Percentiles rank a stretch among this genome's conserved stretches.
Evolutionary conservation across 1,284 basidiomycete species (phyloP).

Genomic region (Violaceomyces palustris): DNA sequence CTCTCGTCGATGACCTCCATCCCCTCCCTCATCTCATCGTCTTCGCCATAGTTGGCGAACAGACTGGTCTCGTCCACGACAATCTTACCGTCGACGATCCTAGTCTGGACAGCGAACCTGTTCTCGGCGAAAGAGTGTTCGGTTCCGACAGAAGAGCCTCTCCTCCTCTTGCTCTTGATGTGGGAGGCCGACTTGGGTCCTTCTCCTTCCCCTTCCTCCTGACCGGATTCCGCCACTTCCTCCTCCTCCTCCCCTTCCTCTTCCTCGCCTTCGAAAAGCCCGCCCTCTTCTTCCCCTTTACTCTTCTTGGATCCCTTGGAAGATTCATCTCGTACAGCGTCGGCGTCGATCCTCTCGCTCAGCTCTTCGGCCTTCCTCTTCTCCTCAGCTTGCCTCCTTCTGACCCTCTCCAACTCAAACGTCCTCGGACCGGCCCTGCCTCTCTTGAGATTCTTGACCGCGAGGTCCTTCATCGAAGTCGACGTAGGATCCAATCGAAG

Average conservation of each 20-base stretch:
- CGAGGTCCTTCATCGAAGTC: conserved; percentile 31
- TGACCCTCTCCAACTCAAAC: conserved; percentile 41
- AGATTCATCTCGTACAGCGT: too few relatives aligned
- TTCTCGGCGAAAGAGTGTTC: conserved; percentile 43
- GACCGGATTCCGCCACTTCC: conserved; percentile 5
- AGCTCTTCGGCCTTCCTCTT: too few relatives aligned
- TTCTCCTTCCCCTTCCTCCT: conserved; percentile 8
- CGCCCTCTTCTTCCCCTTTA: conserved; percentile 7
- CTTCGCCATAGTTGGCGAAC: conserved; percentile 46
- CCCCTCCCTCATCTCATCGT: conserved; percentile 59
- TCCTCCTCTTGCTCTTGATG: conserved; percentile 5
- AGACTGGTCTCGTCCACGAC: conserved; percentile 53
- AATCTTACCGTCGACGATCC: conserved; percentile 53
- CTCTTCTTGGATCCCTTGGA: too few relatives aligned
- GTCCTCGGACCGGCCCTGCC: conserved; percentile 44
- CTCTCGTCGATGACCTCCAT: conserved; percentile 78
- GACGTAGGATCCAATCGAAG: conserved; percentile 17
- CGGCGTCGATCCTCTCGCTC: too few relatives aligned
- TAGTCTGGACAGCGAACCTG: conserved; percentile 49
- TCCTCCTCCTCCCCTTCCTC: conserved; percentile 7
- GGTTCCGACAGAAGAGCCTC: conserved; percentile 14
- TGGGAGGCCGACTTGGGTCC: conserved; percentile 1
- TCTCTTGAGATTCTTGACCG: conserved; percentile 23
- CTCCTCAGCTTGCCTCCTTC: conserved; percentile 27
- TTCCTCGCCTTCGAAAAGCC: conserved; percentile 7